phyloP scores from a whole-genome alignment of 2,329 filamentous ascomycete species.

The Alternaria brassicae region DNA sequence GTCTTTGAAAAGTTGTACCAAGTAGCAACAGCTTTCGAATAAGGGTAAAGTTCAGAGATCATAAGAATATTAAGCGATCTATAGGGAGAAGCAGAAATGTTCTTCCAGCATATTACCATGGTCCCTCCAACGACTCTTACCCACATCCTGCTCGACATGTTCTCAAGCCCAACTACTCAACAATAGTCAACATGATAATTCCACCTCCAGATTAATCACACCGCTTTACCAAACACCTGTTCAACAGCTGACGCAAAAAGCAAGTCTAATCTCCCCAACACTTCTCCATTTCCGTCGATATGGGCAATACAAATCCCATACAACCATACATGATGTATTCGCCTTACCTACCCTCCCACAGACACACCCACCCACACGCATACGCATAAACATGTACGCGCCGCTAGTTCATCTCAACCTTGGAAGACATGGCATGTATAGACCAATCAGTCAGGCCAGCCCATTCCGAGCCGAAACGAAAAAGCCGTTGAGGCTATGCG shows the following conservation, averaged over 20 bases:
- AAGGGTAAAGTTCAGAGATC: too few species aligned
- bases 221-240: neutral
- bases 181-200: neutral
- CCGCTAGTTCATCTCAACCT: neutral
- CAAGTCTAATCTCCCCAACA: neutral
- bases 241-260: neutral
- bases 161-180: neutral
- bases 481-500: neutral
- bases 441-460: neutral
- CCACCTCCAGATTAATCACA: neutral
- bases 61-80: too few species aligned
- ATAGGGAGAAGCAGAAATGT: too few species aligned
- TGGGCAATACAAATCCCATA: neutral
- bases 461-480: neutral
- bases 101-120: too few species aligned
- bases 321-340: neutral
- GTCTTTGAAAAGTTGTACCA: too few species aligned
- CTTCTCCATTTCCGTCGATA: neutral
- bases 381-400: neutral
- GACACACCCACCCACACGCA: neutral
- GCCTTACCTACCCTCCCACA: neutral
- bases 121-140: too few species aligned
- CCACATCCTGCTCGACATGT: too few species aligned
- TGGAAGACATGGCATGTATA: neutral
- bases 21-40: too few species aligned